Percentiles rank a stretch among this genome's conserved stretches.
Evolutionary conservation across 2,329 filamentous ascomycete genomes (phyloP).

Genomic region (Diaporthe citriasiana): DNA sequence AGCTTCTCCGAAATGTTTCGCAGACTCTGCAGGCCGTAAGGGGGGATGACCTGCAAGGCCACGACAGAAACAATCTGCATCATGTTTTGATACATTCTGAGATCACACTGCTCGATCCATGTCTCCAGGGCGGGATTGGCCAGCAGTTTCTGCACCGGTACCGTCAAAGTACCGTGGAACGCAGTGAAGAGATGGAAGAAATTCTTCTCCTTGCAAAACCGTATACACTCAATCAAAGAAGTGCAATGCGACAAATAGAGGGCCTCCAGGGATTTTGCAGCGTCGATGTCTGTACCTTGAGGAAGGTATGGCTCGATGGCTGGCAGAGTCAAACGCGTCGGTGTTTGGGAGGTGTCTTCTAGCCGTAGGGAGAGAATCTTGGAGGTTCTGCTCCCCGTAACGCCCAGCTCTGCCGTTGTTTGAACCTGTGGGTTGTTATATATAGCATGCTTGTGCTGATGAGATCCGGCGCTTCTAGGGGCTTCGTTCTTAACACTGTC

Average conservation of each 20-base stretch:
- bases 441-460: conserved; percentile 62
- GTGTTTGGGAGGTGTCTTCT: conserved; percentile 71
- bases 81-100: conserved; percentile 96
- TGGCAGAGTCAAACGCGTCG: conserved; percentile 84
- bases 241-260: conserved; percentile 96
- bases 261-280: conserved; percentile 86
- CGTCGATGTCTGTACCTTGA: conserved; percentile 84
- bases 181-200: conserved; percentile 96
- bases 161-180: conserved; percentile 95
- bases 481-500: not conserved
- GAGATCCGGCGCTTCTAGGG: conserved; percentile 44
- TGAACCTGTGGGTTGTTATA: conserved; percentile 72
- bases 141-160: conserved; percentile 95
- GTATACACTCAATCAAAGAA: conserved; percentile 93
- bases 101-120: conserved; percentile 97
- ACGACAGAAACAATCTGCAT: conserved; percentile 91
- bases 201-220: conserved; percentile 96
- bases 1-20: conserved; percentile 87
- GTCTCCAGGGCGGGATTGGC: conserved; percentile 83
- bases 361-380: conserved; percentile 73
- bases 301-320: conserved; percentile 87
- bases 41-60: conserved; percentile 91
- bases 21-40: conserved; percentile 87
- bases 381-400: conserved; percentile 69
- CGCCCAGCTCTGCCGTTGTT: conserved; percentile 71